These are phyloP conservation scores for Exophiala lecanii-corni DNA, from an alignment of 2,329 filamentous ascomycete species.

Conservation along the genomic window DNA sequence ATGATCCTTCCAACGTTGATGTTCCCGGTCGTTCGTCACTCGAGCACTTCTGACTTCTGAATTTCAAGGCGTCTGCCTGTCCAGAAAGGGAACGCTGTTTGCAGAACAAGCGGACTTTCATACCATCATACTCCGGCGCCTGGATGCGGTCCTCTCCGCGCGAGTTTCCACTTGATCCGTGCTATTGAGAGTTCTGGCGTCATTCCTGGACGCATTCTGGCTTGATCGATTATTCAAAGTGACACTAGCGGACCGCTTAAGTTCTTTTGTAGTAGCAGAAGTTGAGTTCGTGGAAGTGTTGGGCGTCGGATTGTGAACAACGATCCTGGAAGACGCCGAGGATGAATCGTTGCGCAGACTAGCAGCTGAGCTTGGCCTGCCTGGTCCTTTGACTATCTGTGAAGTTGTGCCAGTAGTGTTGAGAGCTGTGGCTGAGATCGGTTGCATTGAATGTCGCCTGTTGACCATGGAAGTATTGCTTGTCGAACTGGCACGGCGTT, in stretches of 20 bases:
- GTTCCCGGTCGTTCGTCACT: too few relatives aligned
- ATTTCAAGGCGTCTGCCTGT: too few relatives aligned
- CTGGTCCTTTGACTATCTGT: slow-evolving; percentile 1
- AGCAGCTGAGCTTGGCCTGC: slow-evolving; percentile 6
- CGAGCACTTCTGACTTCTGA: too few relatives aligned
- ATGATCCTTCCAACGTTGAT: too few relatives aligned
- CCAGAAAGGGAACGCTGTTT: neutral
- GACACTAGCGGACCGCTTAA: slow-evolving; percentile 17
- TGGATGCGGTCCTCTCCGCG: slow-evolving; percentile 21
- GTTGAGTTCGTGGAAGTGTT: neutral
- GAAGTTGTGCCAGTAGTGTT: neutral
- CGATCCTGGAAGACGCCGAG: too few relatives aligned
- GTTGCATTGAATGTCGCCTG: slow-evolving; percentile 19
- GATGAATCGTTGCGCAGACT: slow-evolving; percentile 3
- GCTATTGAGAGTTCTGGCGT: too few relatives aligned
- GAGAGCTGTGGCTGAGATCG: slow-evolving; percentile 4
- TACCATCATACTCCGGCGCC: slow-evolving; percentile 25
- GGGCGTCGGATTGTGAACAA: too few relatives aligned
- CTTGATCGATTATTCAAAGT: slow-evolving; percentile 5
- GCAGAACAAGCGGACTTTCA: slow-evolving; percentile 2
- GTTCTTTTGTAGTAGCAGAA: neutral
- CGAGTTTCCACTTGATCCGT: slow-evolving; percentile 5
- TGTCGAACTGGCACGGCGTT: neutral
- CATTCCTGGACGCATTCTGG: neutral
- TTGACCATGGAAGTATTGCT: neutral